Conservation (phyloP, 1,284 basidiomycete genomes). For the Rhodotorula glutinis region DNA sequence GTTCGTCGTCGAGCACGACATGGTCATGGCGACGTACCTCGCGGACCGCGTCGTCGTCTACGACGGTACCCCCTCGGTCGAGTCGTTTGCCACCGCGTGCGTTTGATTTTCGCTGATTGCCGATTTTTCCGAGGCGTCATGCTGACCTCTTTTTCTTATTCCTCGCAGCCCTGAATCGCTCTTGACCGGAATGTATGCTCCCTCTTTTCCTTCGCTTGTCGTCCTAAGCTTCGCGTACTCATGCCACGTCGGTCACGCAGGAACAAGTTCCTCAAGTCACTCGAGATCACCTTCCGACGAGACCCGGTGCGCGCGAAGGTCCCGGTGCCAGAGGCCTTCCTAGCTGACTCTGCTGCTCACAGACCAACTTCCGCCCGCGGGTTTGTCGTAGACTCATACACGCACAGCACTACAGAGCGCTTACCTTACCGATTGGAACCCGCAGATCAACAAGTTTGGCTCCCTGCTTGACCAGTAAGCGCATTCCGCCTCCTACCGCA, state of each 20-base stretch:
- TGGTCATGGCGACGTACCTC: slow-evolving; percentile 86
- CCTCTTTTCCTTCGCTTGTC: neutral
- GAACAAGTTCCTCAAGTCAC: slow-evolving; percentile 86
- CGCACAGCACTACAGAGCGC: too few species aligned
- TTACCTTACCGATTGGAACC: neutral
- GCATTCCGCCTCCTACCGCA: neutral
- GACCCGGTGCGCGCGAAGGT: slow-evolving; percentile 64
- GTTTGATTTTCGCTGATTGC: too few species aligned
- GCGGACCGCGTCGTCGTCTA: slow-evolving; percentile 90
- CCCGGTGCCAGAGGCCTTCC: too few species aligned
- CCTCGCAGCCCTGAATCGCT: slow-evolving; percentile 3
- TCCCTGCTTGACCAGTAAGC: neutral
- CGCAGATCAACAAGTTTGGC: slow-evolving; percentile 78
- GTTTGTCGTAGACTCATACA: neutral
- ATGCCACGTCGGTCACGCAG: slow-evolving; percentile 60
- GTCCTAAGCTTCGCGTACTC: slow-evolving; percentile 73
- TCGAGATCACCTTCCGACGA: slow-evolving; percentile 93
- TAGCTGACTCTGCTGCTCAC: neutral
- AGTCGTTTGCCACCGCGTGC: slow-evolving; percentile 37
- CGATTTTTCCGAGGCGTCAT: too few species aligned
- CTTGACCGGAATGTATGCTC: slow-evolving; percentile 5
- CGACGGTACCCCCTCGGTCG: slow-evolving; percentile 27
- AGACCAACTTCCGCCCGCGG: slow-evolving; percentile 37
- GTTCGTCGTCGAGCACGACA: slow-evolving; percentile 97
- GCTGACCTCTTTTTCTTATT: too few species aligned